Percentiles rank a stretch among this genome's conserved stretches.
Conservation (phyloP, 1,284 basidiomycete species). For the Sanguinoderma infundibulare region DNA sequence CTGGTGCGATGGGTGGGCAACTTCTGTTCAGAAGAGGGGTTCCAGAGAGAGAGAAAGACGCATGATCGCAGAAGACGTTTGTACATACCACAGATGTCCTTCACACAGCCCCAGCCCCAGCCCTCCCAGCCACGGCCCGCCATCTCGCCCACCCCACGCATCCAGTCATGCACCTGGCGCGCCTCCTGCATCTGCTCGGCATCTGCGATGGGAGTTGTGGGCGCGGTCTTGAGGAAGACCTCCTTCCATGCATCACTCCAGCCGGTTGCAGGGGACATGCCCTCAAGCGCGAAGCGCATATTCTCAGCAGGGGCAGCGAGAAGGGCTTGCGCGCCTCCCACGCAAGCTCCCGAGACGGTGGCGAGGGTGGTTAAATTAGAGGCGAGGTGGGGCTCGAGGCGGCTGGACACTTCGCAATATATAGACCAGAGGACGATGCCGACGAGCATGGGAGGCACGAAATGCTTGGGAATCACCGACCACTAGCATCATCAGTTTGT, state of each 20-base stretch:
- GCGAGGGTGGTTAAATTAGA: slow-evolving; percentile 54
- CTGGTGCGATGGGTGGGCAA: slow-evolving; percentile 39
- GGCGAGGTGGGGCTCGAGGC: slow-evolving; percentile 48
- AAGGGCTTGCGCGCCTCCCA: slow-evolving; percentile 73
- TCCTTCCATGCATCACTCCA: slow-evolving; percentile 82
- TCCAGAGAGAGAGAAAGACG: too few relatives aligned
- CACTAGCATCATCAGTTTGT: slow-evolving; percentile 46
- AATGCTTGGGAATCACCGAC: slow-evolving; percentile 74
- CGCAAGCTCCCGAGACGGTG: slow-evolving; percentile 67
- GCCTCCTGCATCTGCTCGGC: slow-evolving; percentile 56
- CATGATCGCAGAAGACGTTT: neutral
- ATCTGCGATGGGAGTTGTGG: slow-evolving; percentile 33
- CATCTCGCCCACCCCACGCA: slow-evolving; percentile 77
- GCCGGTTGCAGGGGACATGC: slow-evolving; percentile 51
- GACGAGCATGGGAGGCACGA: slow-evolving; percentile 73
- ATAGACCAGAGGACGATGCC: slow-evolving; percentile 80
- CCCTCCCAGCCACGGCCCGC: slow-evolving; percentile 82
- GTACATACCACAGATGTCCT: slow-evolving; percentile 69
- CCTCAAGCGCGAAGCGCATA: slow-evolving; percentile 68
- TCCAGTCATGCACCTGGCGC: slow-evolving; percentile 70
- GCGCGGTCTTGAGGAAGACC: slow-evolving; percentile 62
- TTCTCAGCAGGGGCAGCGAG: slow-evolving; percentile 82
- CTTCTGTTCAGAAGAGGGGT: neutral
- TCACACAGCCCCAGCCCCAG: slow-evolving; percentile 75
- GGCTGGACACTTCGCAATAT: slow-evolving; percentile 56